A percentile compares a stretch with the other conserved stretches of the same genome.
Conservation (phyloP, 106 monocot species). For the Dendrobium nobile region DNA sequence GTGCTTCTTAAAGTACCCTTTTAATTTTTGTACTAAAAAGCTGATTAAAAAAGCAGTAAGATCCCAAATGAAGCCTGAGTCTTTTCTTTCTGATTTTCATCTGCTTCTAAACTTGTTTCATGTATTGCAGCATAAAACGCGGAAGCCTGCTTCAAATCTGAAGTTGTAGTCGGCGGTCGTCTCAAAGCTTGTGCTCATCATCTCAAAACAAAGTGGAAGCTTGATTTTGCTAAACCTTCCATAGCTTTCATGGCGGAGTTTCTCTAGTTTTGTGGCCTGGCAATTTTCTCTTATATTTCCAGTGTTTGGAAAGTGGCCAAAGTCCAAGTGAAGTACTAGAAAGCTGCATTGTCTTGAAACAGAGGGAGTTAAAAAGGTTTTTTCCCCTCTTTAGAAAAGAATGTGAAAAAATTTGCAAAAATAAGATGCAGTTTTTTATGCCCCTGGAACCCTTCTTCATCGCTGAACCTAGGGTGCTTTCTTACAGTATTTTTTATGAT, state of each 20-base stretch:
- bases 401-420: slow-evolving; percentile 11
- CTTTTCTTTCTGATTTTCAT: not conserved
- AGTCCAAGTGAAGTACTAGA: not conserved
- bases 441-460: not conserved
- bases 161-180: not conserved
- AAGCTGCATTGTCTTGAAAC: not conserved
- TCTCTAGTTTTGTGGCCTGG: not conserved
- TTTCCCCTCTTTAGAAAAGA: slow-evolving; percentile 4
- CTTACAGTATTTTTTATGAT: not conserved
- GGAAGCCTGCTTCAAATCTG: slow-evolving; percentile 6
- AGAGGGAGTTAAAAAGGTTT: not conserved
- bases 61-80: not conserved
- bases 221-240: not conserved
- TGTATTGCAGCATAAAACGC: slow-evolving; percentile 1
- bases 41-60: too few species aligned
- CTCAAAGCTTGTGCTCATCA: not conserved
- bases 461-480: slow-evolving; percentile 2
- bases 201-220: not conserved
- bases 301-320: not conserved
- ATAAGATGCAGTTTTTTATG: slow-evolving; percentile 1
- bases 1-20: too few species aligned
- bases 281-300: not conserved
- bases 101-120: not conserved
- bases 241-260: not conserved
- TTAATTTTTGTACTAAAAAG: too few species aligned